Evolutionary conservation across 495 filamentous ascomycete species (phyloP).

Genomic region (Hyaloscypha variabilis): DNA sequence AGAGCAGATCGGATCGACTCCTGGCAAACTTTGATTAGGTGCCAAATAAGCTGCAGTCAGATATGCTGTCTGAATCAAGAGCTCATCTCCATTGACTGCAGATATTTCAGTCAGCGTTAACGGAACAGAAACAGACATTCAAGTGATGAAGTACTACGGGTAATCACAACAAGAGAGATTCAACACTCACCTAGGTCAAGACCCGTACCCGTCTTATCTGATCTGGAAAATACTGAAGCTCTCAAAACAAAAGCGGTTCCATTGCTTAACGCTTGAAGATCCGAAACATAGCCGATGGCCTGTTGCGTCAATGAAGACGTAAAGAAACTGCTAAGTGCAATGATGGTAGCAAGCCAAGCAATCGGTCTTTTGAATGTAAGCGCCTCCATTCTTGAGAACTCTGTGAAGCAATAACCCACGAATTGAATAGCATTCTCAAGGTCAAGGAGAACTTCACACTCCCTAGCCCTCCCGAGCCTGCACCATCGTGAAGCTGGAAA

Average conservation of each 20-base stretch:
- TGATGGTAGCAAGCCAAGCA: background rate
- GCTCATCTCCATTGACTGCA: slow-evolving; percentile 1
- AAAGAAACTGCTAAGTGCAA: background rate
- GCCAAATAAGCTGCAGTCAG: slow-evolving; percentile 1
- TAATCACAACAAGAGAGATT: background rate
- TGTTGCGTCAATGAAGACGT: slow-evolving; percentile 1
- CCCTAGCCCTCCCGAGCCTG: background rate
- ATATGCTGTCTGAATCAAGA: background rate
- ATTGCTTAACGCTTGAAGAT: background rate
- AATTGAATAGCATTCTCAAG: background rate
- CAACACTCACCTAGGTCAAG: background rate
- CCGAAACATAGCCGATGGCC: background rate
- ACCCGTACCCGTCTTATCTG: background rate
- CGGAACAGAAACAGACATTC: background rate
- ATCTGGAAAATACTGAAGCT: background rate
- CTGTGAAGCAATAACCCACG: too few species aligned
- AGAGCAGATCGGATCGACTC: slow-evolving; percentile 5
- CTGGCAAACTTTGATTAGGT: background rate
- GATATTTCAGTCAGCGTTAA: background rate
- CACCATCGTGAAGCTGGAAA: background rate
- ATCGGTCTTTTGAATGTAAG: background rate
- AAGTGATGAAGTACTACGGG: background rate
- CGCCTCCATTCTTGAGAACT: too few species aligned
- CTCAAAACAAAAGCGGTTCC: slow-evolving; percentile 4
- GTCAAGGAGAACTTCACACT: background rate